Base-by-base conservation (phyloP, 2,329 filamentous ascomycete genomes). In the Calonectria ilicicola region DNA sequence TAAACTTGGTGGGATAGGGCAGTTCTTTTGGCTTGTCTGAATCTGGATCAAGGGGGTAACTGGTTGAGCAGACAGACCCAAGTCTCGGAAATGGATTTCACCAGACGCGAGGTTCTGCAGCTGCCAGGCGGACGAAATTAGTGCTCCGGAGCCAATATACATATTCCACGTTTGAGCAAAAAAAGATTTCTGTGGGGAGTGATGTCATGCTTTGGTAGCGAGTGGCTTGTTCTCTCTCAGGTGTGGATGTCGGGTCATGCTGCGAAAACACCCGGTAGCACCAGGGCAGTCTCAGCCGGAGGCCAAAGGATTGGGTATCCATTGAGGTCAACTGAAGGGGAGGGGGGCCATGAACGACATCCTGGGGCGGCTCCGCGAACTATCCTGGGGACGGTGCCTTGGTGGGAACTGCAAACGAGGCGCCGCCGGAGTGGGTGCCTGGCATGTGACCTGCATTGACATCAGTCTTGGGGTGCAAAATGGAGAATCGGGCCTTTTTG, bases 361-460 rank as follows among this genome's bases (percentile, higher is more conserved):
- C 14, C 53, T 60, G 53, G 53, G 35, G 53, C 32, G 53, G 32
- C 32, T 60, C 53, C 53, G 32, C 21, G 53, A 60, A 60, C 53
- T 60, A 42, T 60, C 38, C 53, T 27, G 53, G 53, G 53, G 53
- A 60, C 12, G 53, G 32, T n/a, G 32, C 38, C 53, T 60, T 5
- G 14, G 21, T 19, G 53, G 49, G 53, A 60, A 60, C 53, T 40
- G 15, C 53, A 35, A 29, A 60, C 53, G 53, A 60, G 38, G 38
- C 23, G 35, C 21, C 23, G 35, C 21, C 53, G 17, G 53, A 40
- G 53, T 40, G 53, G 44, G 63, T 27, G 23, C 63, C n/a, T 26
- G 47, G 35, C 63, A 65, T 51, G 63, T 65, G 63, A 51, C 44
- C 53, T 60, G 53, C 53, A 60, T 60, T 40, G 53, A 40, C 53